Base-by-base conservation (phyloP, 1,284 basidiomycete genomes). In the Ganoderma lucidum region DNA sequence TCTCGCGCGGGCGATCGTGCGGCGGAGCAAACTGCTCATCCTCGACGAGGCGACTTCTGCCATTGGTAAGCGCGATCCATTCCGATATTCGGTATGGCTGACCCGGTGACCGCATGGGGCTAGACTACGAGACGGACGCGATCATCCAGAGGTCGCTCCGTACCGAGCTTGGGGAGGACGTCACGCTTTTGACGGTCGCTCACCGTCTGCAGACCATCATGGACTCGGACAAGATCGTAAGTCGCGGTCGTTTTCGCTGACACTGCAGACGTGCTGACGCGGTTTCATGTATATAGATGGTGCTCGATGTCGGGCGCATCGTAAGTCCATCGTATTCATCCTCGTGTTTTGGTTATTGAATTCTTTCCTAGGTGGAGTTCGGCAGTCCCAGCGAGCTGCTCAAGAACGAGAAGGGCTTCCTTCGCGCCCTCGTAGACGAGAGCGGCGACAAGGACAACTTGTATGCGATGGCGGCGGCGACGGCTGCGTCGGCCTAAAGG, bases 151-250 rank as follows among this genome's bases (percentile, higher is more conserved):
- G 81, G 1, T 87, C 88, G 6, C 81, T 91, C 53, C 82, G 88
- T 10, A 83, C 82, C 61, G 85, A 87, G 72, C 82, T 91, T 37
- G 82, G 79, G 12, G 78, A 81, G 3, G 88, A 87, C 69, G 86
- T 87, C 9, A 92, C 89, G 0, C 77, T 92, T 4, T 83, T 92
- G 59, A 91, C 89, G 15, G 82, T 92, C 62, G 91, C 91, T 1
- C 91, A 92, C 78, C 86, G 91, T 44, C 79, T 93, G 14, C 90
- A 90, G 74, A 92, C 90, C 1, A 89, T 92, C 73, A 90, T 91
- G 83, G 90, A 92, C 71, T 85, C 88, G 0, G 82, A 83, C 74
- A 82, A 80, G 66, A 80, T 81, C 53, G 78, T 78, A 71, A 67
- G 83, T 76, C 0, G 44, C 72, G 74, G 71, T 74, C n/a, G 32